Evolutionary conservation across 345 rosid genomes (phyloP), one percentile per base, ranked within the genome.

Genomic region (Eucalyptus sp.): DNA sequence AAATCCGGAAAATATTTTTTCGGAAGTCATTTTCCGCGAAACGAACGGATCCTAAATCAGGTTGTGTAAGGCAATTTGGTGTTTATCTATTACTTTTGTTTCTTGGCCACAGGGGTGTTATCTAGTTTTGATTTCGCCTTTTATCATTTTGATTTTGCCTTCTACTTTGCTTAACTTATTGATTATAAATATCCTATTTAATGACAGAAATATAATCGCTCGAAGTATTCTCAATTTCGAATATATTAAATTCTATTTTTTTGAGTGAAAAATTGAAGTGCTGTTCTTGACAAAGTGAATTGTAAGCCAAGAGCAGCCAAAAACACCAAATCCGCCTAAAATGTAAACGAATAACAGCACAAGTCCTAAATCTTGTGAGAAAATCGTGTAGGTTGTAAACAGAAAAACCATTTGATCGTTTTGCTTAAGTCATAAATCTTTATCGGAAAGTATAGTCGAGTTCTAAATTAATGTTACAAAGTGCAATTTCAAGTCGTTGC

Each of bases 371-470:
- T 91, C 10, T 64, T 14, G 11, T 7, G 41, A 64, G 76, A 64
- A 64, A n/a, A 64, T 7, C 8, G 17, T n/a, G 58, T n/a, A n/a
- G 1, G 76, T n/a, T 2, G 20, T 7, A 14, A n/a, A 64, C 3
- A n/a, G 17, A 64, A 6, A n/a, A 14, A 6, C 15, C 37, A n/a
- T 64, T 64, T 2, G 3, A 64, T n/a, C 41, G 1, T n/a, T 64
- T n/a, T n/a, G 37, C 76, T 64, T 14, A 29, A n/a, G 18, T 64
- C 18, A 13, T 64, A 2, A 64, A 64, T 64, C 5, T 64, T 64
- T n/a, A n/a, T 64, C 0, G 0, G 2, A 64, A 64, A 14, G 76
- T 7, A 64, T 7, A 14, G 10, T 64, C 1, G 5, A n/a, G 20
- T n/a, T n/a, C 37, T n/a, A 64, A n/a, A 14, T 3, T 64, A 7